Base-by-base conservation (phyloP, 192 early-diverging fungal species). In the Ramicandelaber brevisporus region DNA sequence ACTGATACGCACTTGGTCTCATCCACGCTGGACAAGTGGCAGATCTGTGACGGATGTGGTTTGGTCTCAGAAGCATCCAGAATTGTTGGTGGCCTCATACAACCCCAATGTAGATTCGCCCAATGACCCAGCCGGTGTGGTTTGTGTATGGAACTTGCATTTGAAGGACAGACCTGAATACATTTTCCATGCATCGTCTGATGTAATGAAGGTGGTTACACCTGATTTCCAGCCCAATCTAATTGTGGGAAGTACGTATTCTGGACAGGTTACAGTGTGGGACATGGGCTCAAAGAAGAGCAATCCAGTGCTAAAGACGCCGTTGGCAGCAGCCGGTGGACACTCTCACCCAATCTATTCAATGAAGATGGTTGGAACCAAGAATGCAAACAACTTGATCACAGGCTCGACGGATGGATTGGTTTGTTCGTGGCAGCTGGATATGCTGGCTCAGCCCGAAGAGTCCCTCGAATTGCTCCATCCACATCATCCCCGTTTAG, bases 261-360 rank as follows among this genome's bases (percentile, higher is more conserved):
- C 88, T 17, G 95, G 95, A 14, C 95, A 99, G 55, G 80, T 99
- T 38, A 59, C 88, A 9, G 53, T 95, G 11, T 99, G 95, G 95
- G 95, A 99, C 51, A 95, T 64, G 24, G 68, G 95, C 14, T n/a
- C n/a, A n/a, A 62, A 82, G 10, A 92, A 90, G 43, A 58, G 77
- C 9, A 45, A 65, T 14, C 88, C 95, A 3, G 78, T 90, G 16
- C 65, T 88, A 17, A 85, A 88, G 50, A 84, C 95, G 3, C 83
- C 90, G 26, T 65, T 96, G 21, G 80, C 87, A 2, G 36, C 27
- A 1, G 75, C 70, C 14, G 68, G 61, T 21, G 89, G 90, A 4
- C 95, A 99, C 45, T 89, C 95, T 3, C 88, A 99, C 46, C 95
- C 95, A 0, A 76, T 99, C 9, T 88, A 84, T 36, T 66, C 78